A percentile compares a stretch with the other conserved stretches of the same genome.
Conservation (phyloP, 2,329 filamentous ascomycete species). For the Diaporthe citrichinensis region DNA sequence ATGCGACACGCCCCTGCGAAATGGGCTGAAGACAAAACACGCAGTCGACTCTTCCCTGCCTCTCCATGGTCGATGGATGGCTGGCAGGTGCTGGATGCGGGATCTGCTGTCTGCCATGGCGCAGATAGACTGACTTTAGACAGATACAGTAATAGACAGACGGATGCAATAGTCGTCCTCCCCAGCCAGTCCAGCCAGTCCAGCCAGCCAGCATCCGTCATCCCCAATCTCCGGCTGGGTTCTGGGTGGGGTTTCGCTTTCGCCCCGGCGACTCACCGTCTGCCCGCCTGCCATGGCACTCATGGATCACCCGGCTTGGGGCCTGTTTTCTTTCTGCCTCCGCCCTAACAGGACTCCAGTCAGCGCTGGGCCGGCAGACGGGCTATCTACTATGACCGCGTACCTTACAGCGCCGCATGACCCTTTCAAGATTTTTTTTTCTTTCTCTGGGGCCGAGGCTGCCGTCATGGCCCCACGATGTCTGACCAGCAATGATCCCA, state of each 20-base stretch:
- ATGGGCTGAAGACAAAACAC: slow-evolving; percentile 27
- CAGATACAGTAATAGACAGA: background rate
- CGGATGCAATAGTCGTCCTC: slow-evolving; percentile 1
- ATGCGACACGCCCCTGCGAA: slow-evolving; percentile 24
- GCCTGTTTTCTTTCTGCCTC: background rate
- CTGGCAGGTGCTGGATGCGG: background rate
- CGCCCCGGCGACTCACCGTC: slow-evolving; percentile 1
- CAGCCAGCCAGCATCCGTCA: slow-evolving; percentile 20
- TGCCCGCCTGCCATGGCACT: slow-evolving; percentile 7
- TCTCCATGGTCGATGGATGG: background rate
- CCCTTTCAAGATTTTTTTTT: background rate
- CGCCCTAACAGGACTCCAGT: background rate
- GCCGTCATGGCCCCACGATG: slow-evolving; percentile 22
- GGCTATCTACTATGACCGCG: background rate
- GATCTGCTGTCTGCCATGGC: background rate
- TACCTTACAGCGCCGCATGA: slow-evolving; percentile 8
- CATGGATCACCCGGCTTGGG: background rate
- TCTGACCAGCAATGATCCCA: background rate
- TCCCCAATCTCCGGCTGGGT: slow-evolving; percentile 23
- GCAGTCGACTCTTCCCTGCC: slow-evolving; percentile 10
- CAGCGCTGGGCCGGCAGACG: background rate
- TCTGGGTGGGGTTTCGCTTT: slow-evolving; percentile 14
- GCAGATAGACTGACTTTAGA: background rate
- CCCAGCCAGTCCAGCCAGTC: background rate
- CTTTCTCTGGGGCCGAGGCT: slow-evolving; percentile 16